Evolutionary conservation across 2,329 filamentous ascomycete species (phyloP).

Genomic region (Pseudogymnoascus sp.): DNA sequence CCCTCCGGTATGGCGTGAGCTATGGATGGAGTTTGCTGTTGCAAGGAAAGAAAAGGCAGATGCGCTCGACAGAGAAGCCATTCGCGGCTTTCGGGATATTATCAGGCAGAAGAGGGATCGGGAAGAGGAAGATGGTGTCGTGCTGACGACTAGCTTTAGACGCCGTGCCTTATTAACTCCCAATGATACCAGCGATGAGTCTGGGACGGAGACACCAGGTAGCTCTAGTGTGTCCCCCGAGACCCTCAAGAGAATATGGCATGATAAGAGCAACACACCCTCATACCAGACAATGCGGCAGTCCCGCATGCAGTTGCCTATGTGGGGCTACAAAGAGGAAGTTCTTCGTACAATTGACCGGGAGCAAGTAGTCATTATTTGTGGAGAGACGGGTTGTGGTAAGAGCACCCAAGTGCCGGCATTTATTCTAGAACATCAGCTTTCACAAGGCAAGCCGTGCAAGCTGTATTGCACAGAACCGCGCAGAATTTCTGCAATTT

Average conservation of each 20-base stretch:
- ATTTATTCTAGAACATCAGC: conserved; percentile 83
- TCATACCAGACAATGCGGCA: conserved; percentile 74
- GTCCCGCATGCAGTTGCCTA: conserved; percentile 74
- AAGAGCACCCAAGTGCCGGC: conserved; percentile 98
- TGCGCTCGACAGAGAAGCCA: conserved; percentile 57
- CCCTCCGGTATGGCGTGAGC: conserved; percentile 72
- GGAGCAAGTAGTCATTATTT: conserved; percentile 85
- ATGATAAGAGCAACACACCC: conserved; percentile 46
- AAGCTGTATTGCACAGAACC: conserved; percentile 96
- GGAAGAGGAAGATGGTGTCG: conserved; percentile 65
- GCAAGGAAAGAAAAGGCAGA: conserved; percentile 65
- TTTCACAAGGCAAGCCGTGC: conserved; percentile 71
- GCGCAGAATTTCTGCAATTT: conserved; percentile 91
- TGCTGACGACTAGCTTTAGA: conserved; percentile 70
- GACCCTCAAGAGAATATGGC: conserved; percentile 52
- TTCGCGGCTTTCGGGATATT: conserved; percentile 63
- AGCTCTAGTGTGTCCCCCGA: conserved; percentile 22
- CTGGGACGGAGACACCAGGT: conserved; percentile 28
- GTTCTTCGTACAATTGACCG: conserved; percentile 71
- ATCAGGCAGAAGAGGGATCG: conserved; percentile 63
- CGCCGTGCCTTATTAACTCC: conserved; percentile 44
- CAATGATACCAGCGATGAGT: conserved; percentile 44
- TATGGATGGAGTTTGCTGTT: conserved; percentile 74
- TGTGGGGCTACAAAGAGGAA: conserved; percentile 75
- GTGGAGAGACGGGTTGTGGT: conserved; percentile 92